These are phyloP conservation scores for Hericium coralloides DNA, from an alignment of 768 basidiomycete genomes.

Conservation along the genomic window DNA sequence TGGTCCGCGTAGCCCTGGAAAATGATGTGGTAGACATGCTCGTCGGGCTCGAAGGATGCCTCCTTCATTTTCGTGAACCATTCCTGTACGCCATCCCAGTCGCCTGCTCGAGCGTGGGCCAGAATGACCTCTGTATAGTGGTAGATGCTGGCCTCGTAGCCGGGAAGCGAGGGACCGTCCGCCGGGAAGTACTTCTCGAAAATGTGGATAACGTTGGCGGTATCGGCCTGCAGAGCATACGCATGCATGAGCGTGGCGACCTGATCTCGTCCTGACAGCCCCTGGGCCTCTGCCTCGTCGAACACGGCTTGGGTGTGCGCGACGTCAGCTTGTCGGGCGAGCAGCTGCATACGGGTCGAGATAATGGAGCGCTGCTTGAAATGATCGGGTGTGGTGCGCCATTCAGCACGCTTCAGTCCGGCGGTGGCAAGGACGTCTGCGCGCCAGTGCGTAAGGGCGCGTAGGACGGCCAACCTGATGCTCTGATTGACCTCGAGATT, in stretches of 20 bases:
- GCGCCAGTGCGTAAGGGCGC: constrained; percentile 7
- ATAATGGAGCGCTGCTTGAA: neutral
- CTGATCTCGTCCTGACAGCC: constrained; percentile 21
- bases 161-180: constrained; percentile 17
- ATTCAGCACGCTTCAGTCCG: constrained; percentile 30
- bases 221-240: constrained; percentile 38
- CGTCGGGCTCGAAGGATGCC: constrained; percentile 43
- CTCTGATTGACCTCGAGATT: neutral
- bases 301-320: constrained; percentile 36
- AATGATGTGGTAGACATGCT: constrained; percentile 49
- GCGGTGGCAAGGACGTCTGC: constrained; percentile 30
- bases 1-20: constrained; percentile 45
- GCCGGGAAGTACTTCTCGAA: constrained; percentile 48
- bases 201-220: constrained; percentile 31
- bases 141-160: constrained; percentile 31
- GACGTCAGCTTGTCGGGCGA: constrained; percentile 43
- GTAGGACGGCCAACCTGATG: constrained; percentile 8
- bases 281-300: constrained; percentile 22
- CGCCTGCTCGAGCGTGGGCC: constrained; percentile 39
- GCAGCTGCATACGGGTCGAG: constrained; percentile 41
- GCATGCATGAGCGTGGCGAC: constrained; percentile 45
- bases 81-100: constrained; percentile 37
- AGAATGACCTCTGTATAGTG: constrained; percentile 53
- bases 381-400: constrained; percentile 10
- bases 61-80: constrained; percentile 48